phyloP scores from a whole-genome alignment of 805 yeast genomes.

The Candida methanosorbosa region DNA sequence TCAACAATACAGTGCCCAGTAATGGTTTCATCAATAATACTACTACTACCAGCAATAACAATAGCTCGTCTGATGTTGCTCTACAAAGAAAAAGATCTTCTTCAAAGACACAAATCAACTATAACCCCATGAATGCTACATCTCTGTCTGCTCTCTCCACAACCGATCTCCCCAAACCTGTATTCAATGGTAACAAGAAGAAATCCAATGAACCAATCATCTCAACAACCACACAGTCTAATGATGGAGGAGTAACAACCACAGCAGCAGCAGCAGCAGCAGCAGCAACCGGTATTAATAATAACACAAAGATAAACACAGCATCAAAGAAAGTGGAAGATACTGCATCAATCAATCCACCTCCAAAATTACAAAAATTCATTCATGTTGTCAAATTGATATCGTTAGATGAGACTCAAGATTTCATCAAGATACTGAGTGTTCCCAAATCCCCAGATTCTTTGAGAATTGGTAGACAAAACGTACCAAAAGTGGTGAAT shows the following conservation, averaged over 20 bases:
- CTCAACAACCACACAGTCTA: not conserved
- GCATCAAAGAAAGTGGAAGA: not conserved
- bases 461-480: slow-evolving; percentile 84
- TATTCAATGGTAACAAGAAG: no score
- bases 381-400: slow-evolving; percentile 60
- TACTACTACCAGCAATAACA: no score
- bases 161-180: no score
- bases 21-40: no score
- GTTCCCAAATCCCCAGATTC: slow-evolving; percentile 81
- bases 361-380: slow-evolving; percentile 22
- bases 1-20: no score
- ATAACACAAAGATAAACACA: no score
- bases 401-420: slow-evolving; percentile 77
- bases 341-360: slow-evolving; percentile 1
- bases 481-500: slow-evolving; percentile 50
- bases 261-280: not conserved
- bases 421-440: slow-evolving; percentile 57
- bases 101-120: slow-evolving; percentile 24
- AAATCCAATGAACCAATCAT: not conserved
- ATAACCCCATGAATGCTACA: slow-evolving; percentile 18
- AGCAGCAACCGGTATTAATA: not conserved
- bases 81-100: slow-evolving; percentile 20
- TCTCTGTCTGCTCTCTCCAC: slow-evolving; percentile 8
- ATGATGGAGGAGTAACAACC: not conserved
- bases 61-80: no score